Evolutionary conservation across 2,329 filamentous ascomycete species (phyloP).

Genomic region (Cytospora piceae): DNA sequence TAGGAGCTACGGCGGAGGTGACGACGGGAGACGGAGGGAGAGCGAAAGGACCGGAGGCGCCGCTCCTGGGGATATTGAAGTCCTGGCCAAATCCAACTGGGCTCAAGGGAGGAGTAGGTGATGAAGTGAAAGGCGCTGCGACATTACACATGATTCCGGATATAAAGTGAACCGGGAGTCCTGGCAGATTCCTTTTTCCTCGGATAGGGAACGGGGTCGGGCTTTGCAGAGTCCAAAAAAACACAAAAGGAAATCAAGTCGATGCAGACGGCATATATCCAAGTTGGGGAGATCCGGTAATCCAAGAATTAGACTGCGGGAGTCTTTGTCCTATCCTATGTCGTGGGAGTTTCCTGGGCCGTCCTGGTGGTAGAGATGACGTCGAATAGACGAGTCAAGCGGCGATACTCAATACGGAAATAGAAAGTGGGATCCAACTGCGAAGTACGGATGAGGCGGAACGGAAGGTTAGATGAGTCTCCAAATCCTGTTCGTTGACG

Average conservation of each 20-base stretch:
- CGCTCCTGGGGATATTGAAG: constrained; percentile 7
- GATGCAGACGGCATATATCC: constrained; percentile 17
- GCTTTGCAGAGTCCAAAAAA: constrained; percentile 19
- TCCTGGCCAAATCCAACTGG: constrained; percentile 23
- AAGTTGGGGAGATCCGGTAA: constrained; percentile 19
- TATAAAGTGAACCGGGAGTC: constrained; percentile 6
- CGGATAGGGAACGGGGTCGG: constrained; percentile 16
- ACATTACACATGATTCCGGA: constrained; percentile 24
- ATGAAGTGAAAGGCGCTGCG: constrained; percentile 18
- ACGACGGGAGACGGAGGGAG: constrained; percentile 14
- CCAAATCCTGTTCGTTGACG: constrained; percentile 22
- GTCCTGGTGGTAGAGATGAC: constrained; percentile 39
- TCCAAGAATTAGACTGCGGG: constrained; percentile 34
- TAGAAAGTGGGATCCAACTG: constrained; percentile 27
- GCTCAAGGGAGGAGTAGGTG: constrained; percentile 22
- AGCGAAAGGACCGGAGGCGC: constrained; percentile 11
- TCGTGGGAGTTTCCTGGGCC: constrained; percentile 33
- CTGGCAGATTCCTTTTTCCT: constrained; percentile 13
- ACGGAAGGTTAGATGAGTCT: constrained; percentile 12
- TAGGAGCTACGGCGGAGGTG: constrained; percentile 39
- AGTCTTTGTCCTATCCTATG: constrained; percentile 33
- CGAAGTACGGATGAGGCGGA: constrained; percentile 4
- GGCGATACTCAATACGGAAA: constrained; percentile 26
- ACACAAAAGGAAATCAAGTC: constrained; percentile 24
- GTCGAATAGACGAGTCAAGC: constrained; percentile 58